Percentiles rank a stretch among this genome's conserved stretches.
Conservation (phyloP, 2,329 filamentous ascomycete species). For the Metarhizium humberi region DNA sequence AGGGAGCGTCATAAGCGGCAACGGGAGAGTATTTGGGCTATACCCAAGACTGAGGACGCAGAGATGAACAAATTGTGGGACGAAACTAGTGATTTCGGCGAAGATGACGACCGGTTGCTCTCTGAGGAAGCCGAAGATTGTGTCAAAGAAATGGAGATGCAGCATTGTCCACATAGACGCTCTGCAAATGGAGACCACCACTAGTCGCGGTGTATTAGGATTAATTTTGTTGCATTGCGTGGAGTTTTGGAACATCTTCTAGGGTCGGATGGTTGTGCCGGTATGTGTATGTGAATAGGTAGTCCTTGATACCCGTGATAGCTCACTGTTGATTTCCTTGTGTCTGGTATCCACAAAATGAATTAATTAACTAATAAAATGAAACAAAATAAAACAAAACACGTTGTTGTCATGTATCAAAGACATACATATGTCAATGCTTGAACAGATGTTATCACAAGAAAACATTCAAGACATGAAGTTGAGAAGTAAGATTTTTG, state of each 20-base stretch:
- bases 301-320: slow-evolving; percentile 19
- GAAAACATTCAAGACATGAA: background rate
- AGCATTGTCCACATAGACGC: slow-evolving; percentile 29
- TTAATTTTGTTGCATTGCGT: slow-evolving; percentile 11
- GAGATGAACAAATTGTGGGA: slow-evolving; percentile 82
- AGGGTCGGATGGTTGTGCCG: background rate
- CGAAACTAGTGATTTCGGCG: slow-evolving; percentile 75
- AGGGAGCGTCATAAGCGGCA: slow-evolving; percentile 87
- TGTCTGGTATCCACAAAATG: background rate
- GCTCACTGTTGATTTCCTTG: background rate
- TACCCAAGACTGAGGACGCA: slow-evolving; percentile 49
- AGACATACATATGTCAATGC: background rate
- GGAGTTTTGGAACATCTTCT: slow-evolving; percentile 17
- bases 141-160: slow-evolving; percentile 29
- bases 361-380: no score
- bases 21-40: slow-evolving; percentile 88
- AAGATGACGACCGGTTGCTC: slow-evolving; percentile 73
- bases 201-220: slow-evolving; percentile 7
- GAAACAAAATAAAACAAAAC: no score
- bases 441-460: background rate
- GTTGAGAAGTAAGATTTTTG: background rate
- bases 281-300: slow-evolving; percentile 8
- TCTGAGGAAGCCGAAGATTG: slow-evolving; percentile 60
- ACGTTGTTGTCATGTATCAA: no score
- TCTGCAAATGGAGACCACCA: slow-evolving; percentile 20